Percentiles rank a stretch among this genome's conserved stretches.
Conservation (phyloP, 768 basidiomycete species). For the Leccinellum luteum region DNA sequence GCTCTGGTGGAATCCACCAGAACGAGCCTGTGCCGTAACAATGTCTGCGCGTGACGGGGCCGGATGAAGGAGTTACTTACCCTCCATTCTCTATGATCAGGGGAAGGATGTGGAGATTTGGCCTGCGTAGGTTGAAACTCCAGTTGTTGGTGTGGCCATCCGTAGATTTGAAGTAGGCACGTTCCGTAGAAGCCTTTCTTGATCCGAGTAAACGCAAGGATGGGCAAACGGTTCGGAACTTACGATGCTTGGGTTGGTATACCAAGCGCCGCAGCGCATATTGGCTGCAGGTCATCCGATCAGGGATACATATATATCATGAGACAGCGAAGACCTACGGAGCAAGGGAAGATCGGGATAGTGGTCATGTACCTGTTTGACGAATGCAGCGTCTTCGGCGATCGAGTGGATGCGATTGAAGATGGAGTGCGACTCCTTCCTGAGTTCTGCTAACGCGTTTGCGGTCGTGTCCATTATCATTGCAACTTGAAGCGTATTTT, state of each 20-base stretch:
- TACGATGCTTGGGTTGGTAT: conserved; percentile 69
- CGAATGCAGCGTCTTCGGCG: conserved; percentile 70
- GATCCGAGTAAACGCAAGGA: background rate
- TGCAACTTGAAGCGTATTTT: background rate
- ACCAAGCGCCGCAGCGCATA: conserved; percentile 93
- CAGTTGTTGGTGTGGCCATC: conserved; percentile 86
- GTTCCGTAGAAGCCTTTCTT: conserved; percentile 12
- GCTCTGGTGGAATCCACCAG: conserved; percentile 91
- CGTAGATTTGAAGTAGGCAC: conserved; percentile 89
- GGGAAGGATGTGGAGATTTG: conserved; percentile 78
- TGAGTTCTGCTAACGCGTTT: conserved; percentile 35
- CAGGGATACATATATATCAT: too few relatives aligned
- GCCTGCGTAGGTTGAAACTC: conserved; percentile 79
- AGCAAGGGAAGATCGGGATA: conserved; percentile 55
- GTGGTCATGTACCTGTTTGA: conserved; percentile 47
- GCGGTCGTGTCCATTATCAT: background rate
- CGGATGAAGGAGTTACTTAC: conserved; percentile 38
- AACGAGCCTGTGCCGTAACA: conserved; percentile 50
- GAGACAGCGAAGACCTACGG: conserved; percentile 38
- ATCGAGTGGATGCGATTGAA: conserved; percentile 91
- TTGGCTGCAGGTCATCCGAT: conserved; percentile 65
- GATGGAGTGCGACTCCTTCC: conserved; percentile 70
- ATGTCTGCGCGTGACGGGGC: background rate
- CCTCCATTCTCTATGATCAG: conserved; percentile 53
- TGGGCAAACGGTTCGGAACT: conserved; percentile 10